Percentiles rank a stretch among this genome's conserved stretches.
phyloP scores from a whole-genome alignment of 2,329 filamentous ascomycete species.

The Xylariaceae sp. region DNA sequence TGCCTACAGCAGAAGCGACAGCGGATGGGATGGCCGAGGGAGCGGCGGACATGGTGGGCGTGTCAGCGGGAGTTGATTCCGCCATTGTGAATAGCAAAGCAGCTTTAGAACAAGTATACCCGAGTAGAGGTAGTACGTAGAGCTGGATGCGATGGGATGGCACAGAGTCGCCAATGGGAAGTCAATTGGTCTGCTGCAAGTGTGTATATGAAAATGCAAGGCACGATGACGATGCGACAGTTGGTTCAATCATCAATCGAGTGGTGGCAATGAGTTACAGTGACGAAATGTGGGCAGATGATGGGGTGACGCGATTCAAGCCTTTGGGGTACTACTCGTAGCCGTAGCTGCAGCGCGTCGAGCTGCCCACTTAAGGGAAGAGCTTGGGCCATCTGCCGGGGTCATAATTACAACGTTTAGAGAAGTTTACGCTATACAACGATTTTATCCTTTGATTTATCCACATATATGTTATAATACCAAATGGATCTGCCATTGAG shows the following conservation, averaged over 20 bases:
- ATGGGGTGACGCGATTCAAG: constrained; percentile 28
- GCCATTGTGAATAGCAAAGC: constrained; percentile 37
- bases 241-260: neutral
- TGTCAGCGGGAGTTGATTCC: constrained; percentile 40
- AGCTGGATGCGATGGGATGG: neutral
- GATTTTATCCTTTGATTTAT: too few relatives aligned
- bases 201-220: neutral
- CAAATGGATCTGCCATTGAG: too few relatives aligned
- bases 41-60: constrained; percentile 37
- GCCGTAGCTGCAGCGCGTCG: constrained; percentile 12
- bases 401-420: too few relatives aligned
- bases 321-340: constrained; percentile 11
- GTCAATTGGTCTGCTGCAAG: constrained; percentile 8
- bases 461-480: too few relatives aligned
- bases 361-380: too few relatives aligned
- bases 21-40: constrained; percentile 41
- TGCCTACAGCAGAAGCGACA: constrained; percentile 36
- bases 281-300: constrained; percentile 31
- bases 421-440: too few relatives aligned
- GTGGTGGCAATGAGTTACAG: constrained; percentile 8
- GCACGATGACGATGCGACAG: constrained; percentile 11
- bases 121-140: neutral
- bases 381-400: too few relatives aligned
- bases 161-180: neutral
- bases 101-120: neutral